Evolutionary conservation across 371 early-diverging fungal species (phyloP).

Genomic region (Chytridium lagenaria): DNA sequence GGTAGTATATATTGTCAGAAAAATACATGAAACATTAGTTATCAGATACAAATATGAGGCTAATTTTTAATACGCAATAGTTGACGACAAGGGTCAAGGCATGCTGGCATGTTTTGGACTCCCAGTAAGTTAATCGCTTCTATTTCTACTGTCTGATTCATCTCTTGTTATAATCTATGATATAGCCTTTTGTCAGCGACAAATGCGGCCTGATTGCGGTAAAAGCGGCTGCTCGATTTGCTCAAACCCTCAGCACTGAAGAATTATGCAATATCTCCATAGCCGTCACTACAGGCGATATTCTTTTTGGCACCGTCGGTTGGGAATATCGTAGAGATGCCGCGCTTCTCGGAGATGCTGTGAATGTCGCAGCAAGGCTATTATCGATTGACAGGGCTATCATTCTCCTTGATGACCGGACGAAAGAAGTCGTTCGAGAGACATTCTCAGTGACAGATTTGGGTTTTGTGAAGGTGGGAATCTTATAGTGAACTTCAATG

Average conservation of each 20-base stretch:
- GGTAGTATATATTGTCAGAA: too few relatives aligned
- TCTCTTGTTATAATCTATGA: too few relatives aligned
- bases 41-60: too few relatives aligned
- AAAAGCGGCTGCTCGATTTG: neutral
- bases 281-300: neutral
- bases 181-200: neutral
- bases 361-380: constrained; percentile 18
- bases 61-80: neutral
- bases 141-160: neutral
- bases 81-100: constrained; percentile 19
- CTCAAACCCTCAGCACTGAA: neutral
- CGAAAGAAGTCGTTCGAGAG: neutral
- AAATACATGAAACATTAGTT: too few relatives aligned
- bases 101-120: constrained; percentile 16
- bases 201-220: neutral
- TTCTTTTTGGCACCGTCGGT: constrained; percentile 10
- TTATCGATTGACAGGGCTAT: neutral
- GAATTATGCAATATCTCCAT: neutral
- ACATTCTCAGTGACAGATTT: neutral
- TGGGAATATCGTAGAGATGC: neutral
- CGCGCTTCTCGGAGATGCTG: constrained; percentile 1
- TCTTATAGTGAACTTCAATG: neutral
- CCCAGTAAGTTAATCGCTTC: neutral
- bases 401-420: neutral
- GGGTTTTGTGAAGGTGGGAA: neutral